phyloP scores from a whole-genome alignment of 2,329 filamentous ascomycete genomes.

The Arthroderma sp. region DNA sequence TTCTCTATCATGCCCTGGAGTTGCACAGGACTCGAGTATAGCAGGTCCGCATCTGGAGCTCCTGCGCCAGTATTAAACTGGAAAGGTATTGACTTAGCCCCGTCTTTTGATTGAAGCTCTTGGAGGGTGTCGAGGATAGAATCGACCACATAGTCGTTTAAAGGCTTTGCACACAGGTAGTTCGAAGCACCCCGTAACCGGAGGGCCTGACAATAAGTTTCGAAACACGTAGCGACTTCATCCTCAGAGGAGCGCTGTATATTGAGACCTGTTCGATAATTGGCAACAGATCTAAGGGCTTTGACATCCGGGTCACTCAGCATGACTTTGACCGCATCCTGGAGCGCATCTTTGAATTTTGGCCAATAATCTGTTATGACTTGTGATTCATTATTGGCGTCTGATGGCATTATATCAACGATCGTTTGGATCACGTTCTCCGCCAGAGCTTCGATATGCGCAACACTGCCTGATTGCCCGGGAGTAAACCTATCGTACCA shows the following conservation, averaged over 20 bases:
- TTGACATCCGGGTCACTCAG: slow-evolving; percentile 55
- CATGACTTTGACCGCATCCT: slow-evolving; percentile 40
- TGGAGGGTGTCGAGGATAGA: slow-evolving; percentile 47
- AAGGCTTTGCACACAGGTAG: slow-evolving; percentile 43
- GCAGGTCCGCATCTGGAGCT: slow-evolving; percentile 61
- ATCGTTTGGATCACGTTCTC: slow-evolving; percentile 46
- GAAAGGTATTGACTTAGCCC: slow-evolving; percentile 50
- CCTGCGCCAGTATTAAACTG: slow-evolving; percentile 77
- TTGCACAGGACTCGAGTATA: slow-evolving; percentile 59
- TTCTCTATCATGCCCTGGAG: slow-evolving; percentile 59
- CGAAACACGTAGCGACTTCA: slow-evolving; percentile 17
- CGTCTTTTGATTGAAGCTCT: slow-evolving; percentile 22
- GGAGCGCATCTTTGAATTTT: slow-evolving; percentile 22
- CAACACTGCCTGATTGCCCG: slow-evolving; percentile 56
- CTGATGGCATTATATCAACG: not conserved
- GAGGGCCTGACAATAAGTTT: slow-evolving; percentile 18
- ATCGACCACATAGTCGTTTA: slow-evolving; percentile 60
- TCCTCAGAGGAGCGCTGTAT: slow-evolving; percentile 41
- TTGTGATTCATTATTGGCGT: not conserved
- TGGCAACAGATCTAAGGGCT: slow-evolving; percentile 73
- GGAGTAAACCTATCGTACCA: slow-evolving; percentile 56
- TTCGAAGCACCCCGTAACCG: slow-evolving; percentile 19
- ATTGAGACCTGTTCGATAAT: slow-evolving; percentile 62
- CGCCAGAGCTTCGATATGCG: slow-evolving; percentile 63
- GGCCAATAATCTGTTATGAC: not conserved